phyloP scores from a whole-genome alignment of 495 filamentous ascomycete genomes.

The Amniculicola lignicola region DNA sequence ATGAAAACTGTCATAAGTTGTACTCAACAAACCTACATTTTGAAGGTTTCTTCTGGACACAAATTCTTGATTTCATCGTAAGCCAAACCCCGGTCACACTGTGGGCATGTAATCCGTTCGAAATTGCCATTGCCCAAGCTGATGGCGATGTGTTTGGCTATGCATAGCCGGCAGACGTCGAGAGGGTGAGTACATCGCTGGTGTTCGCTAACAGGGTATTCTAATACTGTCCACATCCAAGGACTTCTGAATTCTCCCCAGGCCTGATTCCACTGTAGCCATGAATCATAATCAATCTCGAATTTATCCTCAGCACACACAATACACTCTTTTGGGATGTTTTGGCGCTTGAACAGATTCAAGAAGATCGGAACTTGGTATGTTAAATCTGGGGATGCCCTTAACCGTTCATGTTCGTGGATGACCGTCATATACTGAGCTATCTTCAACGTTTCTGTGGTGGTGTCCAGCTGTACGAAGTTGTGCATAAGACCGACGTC shows the following conservation, averaged over 20 bases:
- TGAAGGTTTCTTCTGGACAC: background rate
- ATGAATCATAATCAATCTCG: constrained; percentile 1
- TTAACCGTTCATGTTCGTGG: no score
- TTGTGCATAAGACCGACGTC: no score
- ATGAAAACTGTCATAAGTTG: background rate
- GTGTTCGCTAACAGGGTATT: background rate
- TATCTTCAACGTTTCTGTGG: no score
- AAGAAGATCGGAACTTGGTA: background rate
- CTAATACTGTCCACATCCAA: constrained; percentile 11
- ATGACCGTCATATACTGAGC: no score
- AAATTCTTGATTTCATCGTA: constrained; percentile 1
- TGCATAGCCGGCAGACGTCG: constrained; percentile 8
- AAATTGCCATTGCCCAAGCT: background rate
- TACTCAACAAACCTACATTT: no score
- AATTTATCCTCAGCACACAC: constrained; percentile 14
- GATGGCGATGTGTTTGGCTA: background rate
- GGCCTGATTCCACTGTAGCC: background rate
- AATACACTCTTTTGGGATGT: constrained; percentile 10
- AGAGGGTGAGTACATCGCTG: constrained; percentile 2
- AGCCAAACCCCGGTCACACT: background rate
- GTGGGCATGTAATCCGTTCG: constrained; percentile 3
- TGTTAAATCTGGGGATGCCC: background rate
- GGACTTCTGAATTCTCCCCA: background rate
- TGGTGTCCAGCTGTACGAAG: no score
- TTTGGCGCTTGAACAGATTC: background rate